A percentile compares a stretch with the other conserved stretches of the same genome.
Evolutionary conservation across 305 asterid species (phyloP).

Genomic region (Fraxinus ornus): DNA sequence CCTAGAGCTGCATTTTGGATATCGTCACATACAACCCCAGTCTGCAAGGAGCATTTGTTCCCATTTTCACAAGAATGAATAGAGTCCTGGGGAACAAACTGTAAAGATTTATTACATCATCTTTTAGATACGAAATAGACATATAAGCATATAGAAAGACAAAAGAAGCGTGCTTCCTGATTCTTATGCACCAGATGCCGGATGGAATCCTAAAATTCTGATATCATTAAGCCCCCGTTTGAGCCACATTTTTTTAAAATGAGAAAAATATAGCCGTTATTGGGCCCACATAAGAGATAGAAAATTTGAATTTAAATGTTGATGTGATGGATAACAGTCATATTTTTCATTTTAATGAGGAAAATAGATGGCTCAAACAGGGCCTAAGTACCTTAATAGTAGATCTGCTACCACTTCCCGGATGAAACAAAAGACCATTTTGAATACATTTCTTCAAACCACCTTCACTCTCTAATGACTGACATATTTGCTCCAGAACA

Average conservation of each 20-base stretch:
- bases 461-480: conserved; percentile 57
- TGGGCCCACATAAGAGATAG: too few species aligned
- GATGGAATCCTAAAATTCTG: not conserved
- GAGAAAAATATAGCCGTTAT: too few species aligned
- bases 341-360: too few species aligned
- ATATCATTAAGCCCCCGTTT: not conserved
- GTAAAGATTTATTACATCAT: not conserved
- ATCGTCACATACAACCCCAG: conserved; percentile 29
- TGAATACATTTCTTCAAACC: conserved; percentile 57
- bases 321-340: too few species aligned
- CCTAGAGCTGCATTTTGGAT: conserved; percentile 35
- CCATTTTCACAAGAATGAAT: conserved; percentile 44
- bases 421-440: conserved; percentile 42
- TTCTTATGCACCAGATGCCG: not conserved
- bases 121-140: not conserved
- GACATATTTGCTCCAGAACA: conserved; percentile 62
- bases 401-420: conserved; percentile 45
- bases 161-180: not conserved
- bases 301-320: too few species aligned
- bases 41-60: conserved; percentile 37
- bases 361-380: too few species aligned
- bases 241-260: too few species aligned
- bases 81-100: conserved; percentile 46
- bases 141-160: not conserved
- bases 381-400: conserved; percentile 47